A percentile compares a stretch with the other conserved stretches of the same genome.
phyloP scores from a whole-genome alignment of 768 basidiomycete species.

The Boletus reticuloceps region DNA sequence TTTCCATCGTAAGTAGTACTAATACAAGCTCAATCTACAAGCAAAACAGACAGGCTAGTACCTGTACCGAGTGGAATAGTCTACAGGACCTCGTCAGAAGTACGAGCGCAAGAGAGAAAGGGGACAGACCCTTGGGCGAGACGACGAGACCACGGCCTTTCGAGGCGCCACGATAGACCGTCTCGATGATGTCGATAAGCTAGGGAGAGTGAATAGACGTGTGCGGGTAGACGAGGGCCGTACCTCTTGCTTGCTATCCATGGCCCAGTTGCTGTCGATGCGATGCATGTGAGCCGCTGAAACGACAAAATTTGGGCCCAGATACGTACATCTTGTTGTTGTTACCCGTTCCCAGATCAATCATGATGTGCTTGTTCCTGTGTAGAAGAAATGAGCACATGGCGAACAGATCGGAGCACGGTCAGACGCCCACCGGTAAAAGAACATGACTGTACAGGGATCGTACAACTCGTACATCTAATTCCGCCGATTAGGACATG shows the following conservation, averaged over 20 bases:
- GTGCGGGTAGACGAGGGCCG: too few relatives aligned
- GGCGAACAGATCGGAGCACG: background rate
- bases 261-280: constrained; percentile 86
- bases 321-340: constrained; percentile 94
- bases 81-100: constrained; percentile 33
- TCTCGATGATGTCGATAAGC: constrained; percentile 98
- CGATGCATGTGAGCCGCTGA: background rate
- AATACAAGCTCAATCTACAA: too few relatives aligned
- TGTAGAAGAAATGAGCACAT: background rate
- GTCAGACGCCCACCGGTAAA: constrained; percentile 72
- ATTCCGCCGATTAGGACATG: background rate
- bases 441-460: constrained; percentile 97
- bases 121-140: constrained; percentile 79
- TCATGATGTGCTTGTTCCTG: constrained; percentile 99
- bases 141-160: constrained; percentile 98
- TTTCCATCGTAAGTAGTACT: background rate
- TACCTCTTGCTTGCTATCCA: constrained; percentile 98
- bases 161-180: constrained; percentile 95
- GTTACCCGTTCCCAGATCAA: constrained; percentile 98
- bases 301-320: background rate
- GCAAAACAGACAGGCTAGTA: constrained; percentile 40
- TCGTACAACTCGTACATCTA: constrained; percentile 99
- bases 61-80: constrained; percentile 80
- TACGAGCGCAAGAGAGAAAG: too few relatives aligned
- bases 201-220: constrained; percentile 28